Conservation (phyloP, 257 asterid genomes). For the Petunia axillaris region DNA sequence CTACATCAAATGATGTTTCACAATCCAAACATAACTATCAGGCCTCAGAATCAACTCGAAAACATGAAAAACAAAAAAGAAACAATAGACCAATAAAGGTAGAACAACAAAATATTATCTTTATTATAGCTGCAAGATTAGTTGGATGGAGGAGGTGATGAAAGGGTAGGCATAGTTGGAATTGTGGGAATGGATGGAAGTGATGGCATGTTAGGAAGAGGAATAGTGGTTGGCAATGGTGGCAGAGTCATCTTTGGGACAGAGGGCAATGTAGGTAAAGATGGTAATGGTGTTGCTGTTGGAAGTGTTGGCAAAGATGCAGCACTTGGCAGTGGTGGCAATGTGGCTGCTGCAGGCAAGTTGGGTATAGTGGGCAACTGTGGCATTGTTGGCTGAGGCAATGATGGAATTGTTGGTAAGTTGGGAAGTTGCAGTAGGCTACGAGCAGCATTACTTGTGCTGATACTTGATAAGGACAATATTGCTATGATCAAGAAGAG, state of each 20-base stretch:
- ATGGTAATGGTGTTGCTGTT: not conserved
- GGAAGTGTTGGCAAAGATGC: not conserved
- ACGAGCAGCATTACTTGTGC: not conserved
- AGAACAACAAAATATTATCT: not conserved
- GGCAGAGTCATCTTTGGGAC: slow-evolving; percentile 19
- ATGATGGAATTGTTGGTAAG: not conserved
- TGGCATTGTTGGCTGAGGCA: slow-evolving; percentile 21
- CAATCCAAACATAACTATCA: too few relatives aligned
- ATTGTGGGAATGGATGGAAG: not conserved
- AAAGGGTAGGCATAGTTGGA: not conserved
- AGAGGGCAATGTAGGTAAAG: slow-evolving; percentile 6
- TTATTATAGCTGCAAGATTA: not conserved
- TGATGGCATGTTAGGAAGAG: not conserved
- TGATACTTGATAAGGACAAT: slow-evolving; percentile 16
- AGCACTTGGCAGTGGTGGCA: slow-evolving; percentile 13
- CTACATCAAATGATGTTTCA: too few relatives aligned
- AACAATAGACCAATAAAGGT: not conserved
- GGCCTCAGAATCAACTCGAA: too few relatives aligned
- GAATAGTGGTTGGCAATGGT: slow-evolving; percentile 6
- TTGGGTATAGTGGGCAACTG: not conserved
- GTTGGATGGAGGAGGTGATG: slow-evolving; percentile 27
- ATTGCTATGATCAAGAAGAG: not conserved
- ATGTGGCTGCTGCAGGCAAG: not conserved
- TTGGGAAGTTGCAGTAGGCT: slow-evolving; percentile 13
- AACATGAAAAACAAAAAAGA: not conserved